Conservation (phyloP, 192 early-diverging fungal species). For the Helicostylum pulchrum region DNA sequence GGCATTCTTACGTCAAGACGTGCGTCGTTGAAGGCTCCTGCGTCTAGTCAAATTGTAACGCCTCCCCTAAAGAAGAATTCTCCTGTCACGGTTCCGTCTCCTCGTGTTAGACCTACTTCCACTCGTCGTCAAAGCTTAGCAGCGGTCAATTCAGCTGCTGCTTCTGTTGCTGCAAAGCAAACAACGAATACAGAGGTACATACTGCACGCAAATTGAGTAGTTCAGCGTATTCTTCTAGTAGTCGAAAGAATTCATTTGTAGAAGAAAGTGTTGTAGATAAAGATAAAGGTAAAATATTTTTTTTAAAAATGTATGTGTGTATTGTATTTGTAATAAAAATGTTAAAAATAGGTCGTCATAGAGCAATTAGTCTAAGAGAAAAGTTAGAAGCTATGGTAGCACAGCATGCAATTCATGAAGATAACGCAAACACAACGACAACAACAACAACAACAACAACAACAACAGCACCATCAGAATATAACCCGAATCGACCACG, state of each 20-base stretch:
- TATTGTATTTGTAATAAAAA: background rate
- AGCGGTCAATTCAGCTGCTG: background rate
- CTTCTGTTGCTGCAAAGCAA: background rate
- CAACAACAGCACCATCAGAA: background rate
- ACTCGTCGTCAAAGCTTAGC: conserved; percentile 8
- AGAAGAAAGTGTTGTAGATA: conserved; percentile 6
- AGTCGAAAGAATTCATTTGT: conserved; percentile 24
- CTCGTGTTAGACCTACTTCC: conserved; percentile 8
- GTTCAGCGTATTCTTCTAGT: background rate
- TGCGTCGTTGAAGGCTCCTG: conserved; percentile 4
- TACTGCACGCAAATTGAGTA: background rate
- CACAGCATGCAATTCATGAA: conserved; percentile 26
- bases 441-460: background rate
- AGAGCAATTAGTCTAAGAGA: conserved; percentile 23
- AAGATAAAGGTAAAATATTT: conserved; percentile 1
- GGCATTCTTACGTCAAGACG: background rate
- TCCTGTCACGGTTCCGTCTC: background rate
- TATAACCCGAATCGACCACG: conserved; percentile 1
- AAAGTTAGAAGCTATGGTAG: conserved; percentile 27
- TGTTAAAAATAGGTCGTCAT: background rate
- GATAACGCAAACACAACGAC: background rate
- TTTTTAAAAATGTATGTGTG: background rate
- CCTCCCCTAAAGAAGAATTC: background rate
- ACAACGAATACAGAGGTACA: background rate
- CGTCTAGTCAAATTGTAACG: background rate